A percentile compares a stretch with the other conserved stretches of the same genome.
Evolutionary conservation across 139 green algal species (phyloP).

Genomic region (Micromonas commoda): DNA sequence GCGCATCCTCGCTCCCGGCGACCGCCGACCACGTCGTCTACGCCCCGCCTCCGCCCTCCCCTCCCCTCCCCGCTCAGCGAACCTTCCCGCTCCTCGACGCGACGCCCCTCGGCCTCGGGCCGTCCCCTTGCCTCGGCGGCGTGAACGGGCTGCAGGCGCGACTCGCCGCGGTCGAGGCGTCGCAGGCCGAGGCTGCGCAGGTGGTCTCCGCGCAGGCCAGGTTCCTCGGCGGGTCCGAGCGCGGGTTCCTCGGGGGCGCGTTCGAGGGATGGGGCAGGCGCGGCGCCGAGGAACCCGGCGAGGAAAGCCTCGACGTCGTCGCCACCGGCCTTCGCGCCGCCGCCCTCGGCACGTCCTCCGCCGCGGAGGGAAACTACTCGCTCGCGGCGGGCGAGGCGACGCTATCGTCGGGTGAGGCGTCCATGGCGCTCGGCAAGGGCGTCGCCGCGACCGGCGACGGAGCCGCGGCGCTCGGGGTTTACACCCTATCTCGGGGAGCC

Average conservation of each 20-base stretch:
- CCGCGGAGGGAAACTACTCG: too few relatives aligned
- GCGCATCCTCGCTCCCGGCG: too few relatives aligned
- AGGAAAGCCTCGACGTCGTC: not conserved
- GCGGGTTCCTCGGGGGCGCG: not conserved
- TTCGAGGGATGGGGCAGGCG: not conserved
- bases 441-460: not conserved
- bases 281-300: not conserved
- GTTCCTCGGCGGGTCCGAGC: not conserved
- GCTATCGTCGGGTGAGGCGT: too few relatives aligned
- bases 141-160: not conserved
- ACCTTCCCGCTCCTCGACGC: not conserved
- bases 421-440: too few relatives aligned
- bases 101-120: not conserved
- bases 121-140: not conserved
- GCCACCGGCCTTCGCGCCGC: not conserved
- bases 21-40: too few relatives aligned
- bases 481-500: not conserved
- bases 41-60: too few relatives aligned
- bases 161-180: not conserved
- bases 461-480: not conserved
- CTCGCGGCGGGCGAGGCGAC: too few relatives aligned
- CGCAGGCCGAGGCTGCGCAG: too few relatives aligned
- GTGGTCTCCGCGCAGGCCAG: not conserved
- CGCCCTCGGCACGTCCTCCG: too few relatives aligned
- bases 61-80: too few relatives aligned